Evolutionary conservation across 2,329 filamentous ascomycete genomes (phyloP).

Genomic region (Fusarium verrucosum): DNA sequence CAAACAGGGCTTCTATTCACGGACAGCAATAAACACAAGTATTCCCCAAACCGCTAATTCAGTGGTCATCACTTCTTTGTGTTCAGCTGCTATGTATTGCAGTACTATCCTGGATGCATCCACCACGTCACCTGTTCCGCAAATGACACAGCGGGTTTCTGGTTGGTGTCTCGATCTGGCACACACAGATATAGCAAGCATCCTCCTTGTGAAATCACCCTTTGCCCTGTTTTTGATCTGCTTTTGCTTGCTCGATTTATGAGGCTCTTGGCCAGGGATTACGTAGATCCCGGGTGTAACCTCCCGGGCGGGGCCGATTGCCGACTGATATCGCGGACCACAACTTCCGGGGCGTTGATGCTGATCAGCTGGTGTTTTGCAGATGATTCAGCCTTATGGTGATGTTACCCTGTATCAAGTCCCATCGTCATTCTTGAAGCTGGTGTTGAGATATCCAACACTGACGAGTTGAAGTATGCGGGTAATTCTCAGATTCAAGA

Average conservation of each 20-base stretch:
- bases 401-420: neutral
- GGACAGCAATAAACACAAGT: neutral
- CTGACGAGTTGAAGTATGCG: neutral
- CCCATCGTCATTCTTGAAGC: neutral
- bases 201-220: neutral
- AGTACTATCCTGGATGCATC: neutral
- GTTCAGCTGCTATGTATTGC: neutral
- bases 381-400: neutral
- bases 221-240: conserved; percentile 12
- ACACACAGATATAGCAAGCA: neutral
- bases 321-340: conserved; percentile 22
- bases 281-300: conserved; percentile 23
- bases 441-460: neutral
- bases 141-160: conserved; percentile 7
- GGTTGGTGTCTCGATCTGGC: neutral
- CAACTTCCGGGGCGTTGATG: conserved; percentile 3
- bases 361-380: neutral
- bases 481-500: neutral
- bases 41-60: neutral
- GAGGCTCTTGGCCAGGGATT: conserved; percentile 27
- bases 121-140: conserved; percentile 29
- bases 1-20: conserved; percentile 8
- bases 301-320: conserved; percentile 28
- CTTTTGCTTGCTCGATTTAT: neutral
- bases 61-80: neutral